A percentile compares a stretch with the other conserved stretches of the same genome.
Evolutionary conservation across 2,329 filamentous ascomycete species (phyloP).

Genomic region (Hypomyces rosellus): DNA sequence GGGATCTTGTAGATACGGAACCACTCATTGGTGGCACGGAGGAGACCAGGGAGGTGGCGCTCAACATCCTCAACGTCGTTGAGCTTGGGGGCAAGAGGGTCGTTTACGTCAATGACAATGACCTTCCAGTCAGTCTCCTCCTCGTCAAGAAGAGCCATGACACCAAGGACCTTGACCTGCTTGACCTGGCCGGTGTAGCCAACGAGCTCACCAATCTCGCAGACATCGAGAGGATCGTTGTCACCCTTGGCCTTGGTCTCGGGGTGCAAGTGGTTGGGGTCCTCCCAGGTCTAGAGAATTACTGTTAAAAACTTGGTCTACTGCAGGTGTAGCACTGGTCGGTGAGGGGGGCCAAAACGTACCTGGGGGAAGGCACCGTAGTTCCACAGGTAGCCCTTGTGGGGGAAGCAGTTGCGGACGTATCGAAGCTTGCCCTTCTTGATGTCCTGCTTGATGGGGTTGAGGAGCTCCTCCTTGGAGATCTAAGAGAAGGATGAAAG

Average conservation of each 20-base stretch:
- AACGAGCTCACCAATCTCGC: conserved; percentile 98
- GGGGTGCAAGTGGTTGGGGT: conserved; percentile 90
- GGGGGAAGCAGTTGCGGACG: conserved; percentile 99
- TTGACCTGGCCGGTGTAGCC: conserved; percentile 95
- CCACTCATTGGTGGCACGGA: conserved; percentile 99
- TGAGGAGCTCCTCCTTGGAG: conserved; percentile 96
- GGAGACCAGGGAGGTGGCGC: conserved; percentile 91
- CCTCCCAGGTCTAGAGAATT: conserved; percentile 82
- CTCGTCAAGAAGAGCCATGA: conserved; percentile 98
- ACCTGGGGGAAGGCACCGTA: conserved; percentile 99
- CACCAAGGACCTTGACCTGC: conserved; percentile 99
- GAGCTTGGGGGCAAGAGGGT: conserved; percentile 91
- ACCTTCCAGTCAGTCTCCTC: conserved; percentile 99
- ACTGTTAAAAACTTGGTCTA: neutral
- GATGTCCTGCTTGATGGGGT: conserved; percentile 98
- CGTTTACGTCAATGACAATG: conserved; percentile 98
- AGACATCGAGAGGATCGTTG: conserved; percentile 98
- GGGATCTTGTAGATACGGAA: conserved; percentile 99
- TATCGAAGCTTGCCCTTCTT: conserved; percentile 99
- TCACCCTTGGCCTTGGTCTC: conserved; percentile 99
- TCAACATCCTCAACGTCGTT: conserved; percentile 99
- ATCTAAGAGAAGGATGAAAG: conserved; percentile 53
- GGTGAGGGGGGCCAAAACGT: conserved; percentile 25
- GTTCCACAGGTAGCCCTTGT: conserved; percentile 99
- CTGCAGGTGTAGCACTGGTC: no score